A percentile compares a stretch with the other conserved stretches of the same genome.
phyloP scores from a whole-genome alignment of 306 rosid species.

The Senna tora region DNA sequence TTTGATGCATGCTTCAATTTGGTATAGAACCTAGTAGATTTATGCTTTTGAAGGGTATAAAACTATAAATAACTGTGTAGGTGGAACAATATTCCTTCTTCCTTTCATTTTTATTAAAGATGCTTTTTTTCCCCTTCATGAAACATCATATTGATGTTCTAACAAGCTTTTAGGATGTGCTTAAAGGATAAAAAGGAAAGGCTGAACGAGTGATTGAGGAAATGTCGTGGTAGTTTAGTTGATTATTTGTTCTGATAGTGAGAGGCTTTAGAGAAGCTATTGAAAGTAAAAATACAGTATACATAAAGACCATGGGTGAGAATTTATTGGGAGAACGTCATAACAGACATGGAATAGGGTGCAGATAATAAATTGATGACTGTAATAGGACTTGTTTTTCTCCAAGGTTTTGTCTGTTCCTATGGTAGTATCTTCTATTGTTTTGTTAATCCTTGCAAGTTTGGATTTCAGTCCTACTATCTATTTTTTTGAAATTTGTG shows the following conservation, averaged over 20 bases:
- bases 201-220: not conserved
- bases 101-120: constrained; percentile 10
- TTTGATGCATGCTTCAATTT: not conserved
- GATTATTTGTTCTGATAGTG: not conserved
- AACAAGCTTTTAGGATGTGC: not conserved
- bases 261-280: not conserved
- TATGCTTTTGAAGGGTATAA: not conserved
- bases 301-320: too few relatives aligned
- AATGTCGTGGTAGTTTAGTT: not conserved
- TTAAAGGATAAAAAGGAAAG: not conserved
- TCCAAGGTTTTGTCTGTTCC: not conserved
- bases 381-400: not conserved
- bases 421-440: not conserved
- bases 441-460: not conserved
- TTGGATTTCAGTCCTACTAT: not conserved
- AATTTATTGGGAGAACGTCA: constrained; percentile 14
- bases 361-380: not conserved
- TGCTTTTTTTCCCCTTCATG: not conserved
- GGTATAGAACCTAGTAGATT: not conserved
- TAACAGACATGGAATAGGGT: not conserved
- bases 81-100: not conserved
- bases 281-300: not conserved
- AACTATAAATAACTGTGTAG: not conserved
- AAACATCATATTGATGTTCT: not conserved
- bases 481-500: not conserved